Evolutionary conservation across 148 eudicot genomes (phyloP).

Genomic region (Silene uniflora): DNA sequence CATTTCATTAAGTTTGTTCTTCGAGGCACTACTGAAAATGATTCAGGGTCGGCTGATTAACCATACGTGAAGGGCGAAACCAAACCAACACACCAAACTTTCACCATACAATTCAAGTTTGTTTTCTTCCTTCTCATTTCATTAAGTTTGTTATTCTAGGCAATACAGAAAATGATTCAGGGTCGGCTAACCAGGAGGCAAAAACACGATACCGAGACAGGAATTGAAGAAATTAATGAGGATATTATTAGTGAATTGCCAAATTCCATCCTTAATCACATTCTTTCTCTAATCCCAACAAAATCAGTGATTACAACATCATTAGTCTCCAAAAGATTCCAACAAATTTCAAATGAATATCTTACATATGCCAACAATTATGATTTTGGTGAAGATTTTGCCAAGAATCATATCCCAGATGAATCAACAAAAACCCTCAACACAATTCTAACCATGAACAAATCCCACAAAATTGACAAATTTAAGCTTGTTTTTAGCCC

Average conservation of each 20-base stretch:
- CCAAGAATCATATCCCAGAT: constrained; percentile 19
- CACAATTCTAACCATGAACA: constrained; percentile 12
- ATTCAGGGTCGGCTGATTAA: not conserved
- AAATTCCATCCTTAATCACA: constrained; percentile 25
- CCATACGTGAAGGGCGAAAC: not conserved
- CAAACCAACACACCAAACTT: not conserved
- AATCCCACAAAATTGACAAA: constrained; percentile 20
- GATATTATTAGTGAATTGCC: constrained; percentile 28
- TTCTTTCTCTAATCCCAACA: constrained; percentile 24
- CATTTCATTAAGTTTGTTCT: too few species aligned
- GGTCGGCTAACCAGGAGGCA: constrained; percentile 7
- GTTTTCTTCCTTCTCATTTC: not conserved
- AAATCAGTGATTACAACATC: constrained; percentile 19
- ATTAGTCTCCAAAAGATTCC: constrained; percentile 24
- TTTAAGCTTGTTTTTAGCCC: constrained; percentile 34
- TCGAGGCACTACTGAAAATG: too few species aligned
- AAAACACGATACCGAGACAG: not conserved
- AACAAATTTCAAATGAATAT: constrained; percentile 19
- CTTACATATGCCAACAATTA: constrained; percentile 20
- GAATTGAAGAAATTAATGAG: not conserved
- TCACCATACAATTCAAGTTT: not conserved
- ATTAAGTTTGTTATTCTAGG: not conserved
- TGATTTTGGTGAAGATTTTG: constrained; percentile 32
- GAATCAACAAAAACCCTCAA: constrained; percentile 13
- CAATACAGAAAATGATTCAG: not conserved